phyloP scores from a whole-genome alignment of 2,329 filamentous ascomycete species.

The Akanthomyces muscarius region DNA sequence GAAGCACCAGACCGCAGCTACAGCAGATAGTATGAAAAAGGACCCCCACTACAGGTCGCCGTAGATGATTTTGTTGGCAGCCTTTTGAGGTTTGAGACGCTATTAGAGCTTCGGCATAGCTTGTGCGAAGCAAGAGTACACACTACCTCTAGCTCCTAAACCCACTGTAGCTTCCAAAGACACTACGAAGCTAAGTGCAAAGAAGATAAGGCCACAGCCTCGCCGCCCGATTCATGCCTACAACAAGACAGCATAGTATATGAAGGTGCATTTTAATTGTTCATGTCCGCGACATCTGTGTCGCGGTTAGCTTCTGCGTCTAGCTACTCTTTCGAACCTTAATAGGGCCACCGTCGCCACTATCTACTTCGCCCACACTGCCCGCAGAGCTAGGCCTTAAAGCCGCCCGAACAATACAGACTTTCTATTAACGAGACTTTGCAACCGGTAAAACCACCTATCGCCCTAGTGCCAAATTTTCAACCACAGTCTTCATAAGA shows the following conservation, averaged over 20 bases:
- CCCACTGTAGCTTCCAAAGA: too few species aligned
- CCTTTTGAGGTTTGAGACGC: too few species aligned
- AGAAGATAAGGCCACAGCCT: background rate
- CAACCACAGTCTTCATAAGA: background rate
- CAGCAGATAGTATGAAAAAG: too few species aligned
- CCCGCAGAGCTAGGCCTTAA: background rate
- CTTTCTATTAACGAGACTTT: slow-evolving; percentile 5
- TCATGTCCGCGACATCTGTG: slow-evolving; percentile 1
- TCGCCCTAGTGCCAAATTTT: background rate
- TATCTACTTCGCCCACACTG: background rate
- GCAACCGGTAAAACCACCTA: slow-evolving; percentile 9
- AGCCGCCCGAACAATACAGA: background rate
- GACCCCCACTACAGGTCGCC: too few species aligned
- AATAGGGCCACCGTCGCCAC: background rate
- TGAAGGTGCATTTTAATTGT: background rate
- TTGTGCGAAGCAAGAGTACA: too few species aligned
- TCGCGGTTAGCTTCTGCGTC: background rate
- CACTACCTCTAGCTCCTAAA: too few species aligned
- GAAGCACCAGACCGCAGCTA: too few species aligned
- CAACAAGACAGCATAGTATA: background rate
- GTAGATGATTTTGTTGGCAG: too few species aligned
- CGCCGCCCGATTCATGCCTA: background rate
- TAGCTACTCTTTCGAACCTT: background rate
- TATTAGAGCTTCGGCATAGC: too few species aligned
- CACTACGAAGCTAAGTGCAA: too few species aligned